phyloP scores from a whole-genome alignment of 2,329 filamentous ascomycete species.

The Dothiorella sarmentorum region DNA sequence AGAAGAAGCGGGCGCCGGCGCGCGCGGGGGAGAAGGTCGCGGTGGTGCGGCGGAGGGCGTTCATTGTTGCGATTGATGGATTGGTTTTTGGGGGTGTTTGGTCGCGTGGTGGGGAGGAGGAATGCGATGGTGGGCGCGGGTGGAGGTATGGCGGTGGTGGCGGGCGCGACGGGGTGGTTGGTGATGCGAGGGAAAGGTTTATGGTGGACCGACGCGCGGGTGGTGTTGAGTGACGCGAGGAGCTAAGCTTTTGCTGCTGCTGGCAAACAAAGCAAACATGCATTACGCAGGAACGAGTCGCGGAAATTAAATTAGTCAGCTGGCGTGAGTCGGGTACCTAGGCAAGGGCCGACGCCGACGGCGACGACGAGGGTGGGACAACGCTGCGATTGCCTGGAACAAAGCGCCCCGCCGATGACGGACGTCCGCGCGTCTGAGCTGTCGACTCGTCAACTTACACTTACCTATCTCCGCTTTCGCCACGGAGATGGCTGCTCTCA shows the following conservation, averaged over 20 bases:
- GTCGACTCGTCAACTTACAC: background rate
- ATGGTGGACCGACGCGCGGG: conserved; percentile 5
- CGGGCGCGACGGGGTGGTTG: background rate
- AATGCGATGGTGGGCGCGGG: background rate
- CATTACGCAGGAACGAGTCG: background rate
- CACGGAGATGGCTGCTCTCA: too few relatives aligned
- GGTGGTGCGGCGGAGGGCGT: conserved; percentile 5
- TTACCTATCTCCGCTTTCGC: background rate
- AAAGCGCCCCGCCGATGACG: background rate
- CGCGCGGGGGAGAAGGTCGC: conserved; percentile 48
- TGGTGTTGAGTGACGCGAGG: conserved; percentile 6
- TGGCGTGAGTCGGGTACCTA: background rate
- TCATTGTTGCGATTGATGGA: background rate
- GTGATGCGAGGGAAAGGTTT: background rate
- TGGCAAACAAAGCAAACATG: background rate
- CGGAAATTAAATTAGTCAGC: background rate
- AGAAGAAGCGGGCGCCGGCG: conserved; percentile 64
- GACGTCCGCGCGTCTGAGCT: background rate
- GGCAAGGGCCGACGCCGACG: too few relatives aligned
- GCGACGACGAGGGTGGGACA: background rate
- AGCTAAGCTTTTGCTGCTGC: background rate
- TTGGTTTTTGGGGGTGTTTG: background rate
- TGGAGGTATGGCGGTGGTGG: background rate
- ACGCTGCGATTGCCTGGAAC: background rate
- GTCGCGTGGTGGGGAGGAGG: background rate